These are phyloP conservation scores for Mycena pura DNA, from an alignment of 768 basidiomycete species.

Conservation along the genomic window DNA sequence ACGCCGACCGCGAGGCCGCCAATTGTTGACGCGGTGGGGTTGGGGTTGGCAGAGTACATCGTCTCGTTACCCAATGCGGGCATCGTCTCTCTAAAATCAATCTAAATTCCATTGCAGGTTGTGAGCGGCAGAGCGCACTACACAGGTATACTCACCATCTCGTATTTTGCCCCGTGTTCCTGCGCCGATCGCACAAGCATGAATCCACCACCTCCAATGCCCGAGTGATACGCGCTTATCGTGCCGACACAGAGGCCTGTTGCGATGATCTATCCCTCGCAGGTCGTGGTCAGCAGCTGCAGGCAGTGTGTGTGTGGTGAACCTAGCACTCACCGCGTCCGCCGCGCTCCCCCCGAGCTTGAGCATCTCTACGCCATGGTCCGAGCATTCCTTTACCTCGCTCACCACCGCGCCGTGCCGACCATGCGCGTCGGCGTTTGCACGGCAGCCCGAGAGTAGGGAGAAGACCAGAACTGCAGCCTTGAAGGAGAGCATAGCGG, in stretches of 20 bases:
- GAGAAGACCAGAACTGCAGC: too few species aligned
- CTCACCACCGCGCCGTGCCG: conserved; percentile 24
- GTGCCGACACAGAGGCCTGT: conserved; percentile 46
- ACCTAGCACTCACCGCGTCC: too few species aligned
- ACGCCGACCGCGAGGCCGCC: conserved; percentile 77
- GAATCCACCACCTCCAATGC: conserved; percentile 32
- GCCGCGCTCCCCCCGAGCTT: conserved; percentile 53
- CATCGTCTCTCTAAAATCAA: conserved; percentile 75
- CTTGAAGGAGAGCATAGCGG: too few species aligned
- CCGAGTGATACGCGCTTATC: conserved; percentile 49
- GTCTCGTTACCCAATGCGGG: conserved; percentile 59
- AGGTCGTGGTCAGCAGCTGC: too few species aligned
- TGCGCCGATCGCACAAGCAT: conserved; percentile 24
- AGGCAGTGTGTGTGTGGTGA: too few species aligned
- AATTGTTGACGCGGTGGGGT: conserved; percentile 45
- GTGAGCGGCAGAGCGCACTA: conserved; percentile 7
- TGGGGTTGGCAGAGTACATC: conserved; percentile 60
- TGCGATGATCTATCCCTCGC: too few species aligned
- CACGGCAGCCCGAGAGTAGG: too few species aligned
- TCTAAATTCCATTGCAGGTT: conserved; percentile 48
- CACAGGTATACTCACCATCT: conserved; percentile 5
- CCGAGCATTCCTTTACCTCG: conserved; percentile 39
- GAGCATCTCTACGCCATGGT: conserved; percentile 49
- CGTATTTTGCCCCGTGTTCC: conserved; percentile 6
- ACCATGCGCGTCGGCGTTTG: too few species aligned